Base-by-base conservation (phyloP, 169 alveolate genomes). In the Plasmodium ovale region DNA sequence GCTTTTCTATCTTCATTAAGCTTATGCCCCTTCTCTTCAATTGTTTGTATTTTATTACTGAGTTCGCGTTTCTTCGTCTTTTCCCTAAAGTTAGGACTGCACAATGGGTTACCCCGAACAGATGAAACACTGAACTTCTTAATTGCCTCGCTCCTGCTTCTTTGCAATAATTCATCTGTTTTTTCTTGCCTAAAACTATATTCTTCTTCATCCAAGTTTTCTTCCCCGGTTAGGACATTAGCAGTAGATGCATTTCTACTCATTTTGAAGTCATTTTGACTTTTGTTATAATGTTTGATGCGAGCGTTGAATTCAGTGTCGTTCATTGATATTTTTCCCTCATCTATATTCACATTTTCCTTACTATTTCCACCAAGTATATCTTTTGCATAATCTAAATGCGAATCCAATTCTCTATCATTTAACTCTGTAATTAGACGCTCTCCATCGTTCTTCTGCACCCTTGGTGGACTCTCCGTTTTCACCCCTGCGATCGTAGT, bases 321-420 rank as follows among this genome's bases (percentile, higher is more conserved):
- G 62, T 77, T 77, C 62, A 51, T 44, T 7, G 88, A 77, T 53
- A 73, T 44, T 14, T 68, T 77, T 21, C 23, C 74, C n/a, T 77
- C 54, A 42, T 39, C 23, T 23, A 67, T 4, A 42, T 42, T 10
- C 12, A 19, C 31, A 33, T 31, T 49, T 5, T 14, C 31, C 12
- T 60, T 60, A 12, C 7, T 60, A 12, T 60, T 60, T 29, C 19
- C 12, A 29, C 14, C 25, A 5, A 33, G 10, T 42, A 16, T 5
- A 19, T 42, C 2, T 21, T 67, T 67, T 39, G 10, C 2, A 4
- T 35, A 9, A 42, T 42, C 12, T 6, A 42, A 6, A 67, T 47
- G 2, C 16, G 77, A 67, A 67, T 27, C 2, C 19, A 21, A 67
- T 67, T 67, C 37, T 12, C 21, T 42, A 42, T 7, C 44, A 42